phyloP scores from a whole-genome alignment of 2,329 filamentous ascomycete species.

The Colletotrichum musae region DNA sequence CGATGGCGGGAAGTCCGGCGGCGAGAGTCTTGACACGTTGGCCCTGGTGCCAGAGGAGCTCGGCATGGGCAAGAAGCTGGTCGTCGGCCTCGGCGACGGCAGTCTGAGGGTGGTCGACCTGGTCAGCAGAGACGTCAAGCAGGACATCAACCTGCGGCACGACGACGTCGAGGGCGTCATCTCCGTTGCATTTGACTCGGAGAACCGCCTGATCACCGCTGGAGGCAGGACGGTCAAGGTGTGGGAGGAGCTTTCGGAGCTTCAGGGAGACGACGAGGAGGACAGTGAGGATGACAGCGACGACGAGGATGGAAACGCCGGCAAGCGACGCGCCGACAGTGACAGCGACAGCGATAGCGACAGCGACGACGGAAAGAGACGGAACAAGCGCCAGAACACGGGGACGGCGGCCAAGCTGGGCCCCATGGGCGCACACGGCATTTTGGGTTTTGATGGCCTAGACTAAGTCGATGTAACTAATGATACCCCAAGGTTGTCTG shows the following conservation, averaged over 20 bases:
- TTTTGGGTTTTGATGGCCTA: slow-evolving; percentile 65
- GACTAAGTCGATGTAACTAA: slow-evolving; percentile 50
- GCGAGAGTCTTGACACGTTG: slow-evolving; percentile 87
- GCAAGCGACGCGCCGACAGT: slow-evolving; percentile 63
- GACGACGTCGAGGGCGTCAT: slow-evolving; percentile 91
- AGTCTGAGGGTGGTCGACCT: slow-evolving; percentile 83
- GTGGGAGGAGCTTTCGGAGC: slow-evolving; percentile 84
- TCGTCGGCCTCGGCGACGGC: slow-evolving; percentile 87
- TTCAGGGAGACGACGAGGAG: slow-evolving; percentile 66
- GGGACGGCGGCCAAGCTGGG: slow-evolving; percentile 60
- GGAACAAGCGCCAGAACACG: slow-evolving; percentile 60
- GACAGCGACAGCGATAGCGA: slow-evolving; percentile 63
- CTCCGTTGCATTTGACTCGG: slow-evolving; percentile 85
- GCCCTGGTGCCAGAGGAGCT: slow-evolving; percentile 79
- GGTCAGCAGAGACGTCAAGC: slow-evolving; percentile 78
- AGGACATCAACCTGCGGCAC: slow-evolving; percentile 74
- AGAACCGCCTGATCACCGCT: slow-evolving; percentile 89
- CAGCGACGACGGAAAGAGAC: slow-evolving; percentile 62
- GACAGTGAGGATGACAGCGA: slow-evolving; percentile 62
- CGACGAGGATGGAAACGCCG: slow-evolving; percentile 57
- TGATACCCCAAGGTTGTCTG: slow-evolving; percentile 39
- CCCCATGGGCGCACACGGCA: slow-evolving; percentile 65
- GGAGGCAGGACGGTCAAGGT: slow-evolving; percentile 90
- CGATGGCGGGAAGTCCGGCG: slow-evolving; percentile 72
- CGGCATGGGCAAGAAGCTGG: slow-evolving; percentile 79